Evolutionary conservation across 164 flowering plant genomes (phyloP), one percentile per base, ranked within the genome.

Genomic region (Tetrastigma voinierianum): DNA sequence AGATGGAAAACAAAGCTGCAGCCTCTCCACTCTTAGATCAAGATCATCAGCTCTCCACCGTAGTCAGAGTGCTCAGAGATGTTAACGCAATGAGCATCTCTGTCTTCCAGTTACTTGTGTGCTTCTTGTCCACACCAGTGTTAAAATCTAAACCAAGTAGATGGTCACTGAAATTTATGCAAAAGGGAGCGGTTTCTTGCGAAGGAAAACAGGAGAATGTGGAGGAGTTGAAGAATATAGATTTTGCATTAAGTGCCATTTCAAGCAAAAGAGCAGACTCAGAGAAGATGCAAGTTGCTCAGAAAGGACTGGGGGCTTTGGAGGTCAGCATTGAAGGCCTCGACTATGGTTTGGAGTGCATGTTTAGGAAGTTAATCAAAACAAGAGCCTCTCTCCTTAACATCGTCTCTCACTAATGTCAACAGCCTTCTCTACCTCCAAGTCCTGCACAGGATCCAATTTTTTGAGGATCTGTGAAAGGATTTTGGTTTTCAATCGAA

Each of bases 381-480:
- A 56, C 81, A 53, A 78, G 84, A 70, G 76, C 81, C 47, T 78
- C 81, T 13, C 67, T 83, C 25, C 60, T 83, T 49, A 83, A 80
- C 70, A 69, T 78, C 21, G 23, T 79, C 53, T 77, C 83, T 55
- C 73, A 74, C 18, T 77, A 71, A 61, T 20, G 11, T 19, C 23
- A 5, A 17, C 12, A 10, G 3, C 5, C 10, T 49, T 49, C n/a
- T 49, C n/a, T n/a, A 61, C 65, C 65, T 17, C 13, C 64, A 51
- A 58, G 32, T 54, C 62, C 57, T 58, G 60, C 61, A 25, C 17
- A 23, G 47, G 46, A 67, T 65, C 71, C 71, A 62, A 67, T 51
- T 67, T 72, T 67, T 61, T 51, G 55, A 51, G 67, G 71, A 65
- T 44, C 13, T 59, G 58, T 51, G n/a, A 24, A 2, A 47, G 58